These are phyloP conservation scores for Zopfia rhizophila DNA, from an alignment of 2,329 filamentous ascomycete species.

Conservation along the genomic window DNA sequence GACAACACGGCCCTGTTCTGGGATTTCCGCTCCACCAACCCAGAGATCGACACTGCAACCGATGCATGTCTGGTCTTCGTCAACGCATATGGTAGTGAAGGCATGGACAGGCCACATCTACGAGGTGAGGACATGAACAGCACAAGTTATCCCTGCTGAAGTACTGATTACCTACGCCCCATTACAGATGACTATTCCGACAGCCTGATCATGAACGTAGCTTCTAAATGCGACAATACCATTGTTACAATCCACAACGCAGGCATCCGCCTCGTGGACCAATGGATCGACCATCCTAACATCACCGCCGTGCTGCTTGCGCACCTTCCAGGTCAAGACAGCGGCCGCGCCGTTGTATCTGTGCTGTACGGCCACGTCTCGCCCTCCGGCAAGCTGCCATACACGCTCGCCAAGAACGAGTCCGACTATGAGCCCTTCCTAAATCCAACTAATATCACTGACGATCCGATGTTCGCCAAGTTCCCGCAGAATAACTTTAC, in stretches of 20 bases:
- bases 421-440: slow-evolving; percentile 25
- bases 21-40: slow-evolving; percentile 34
- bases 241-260: slow-evolving; percentile 54
- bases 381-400: slow-evolving; percentile 65
- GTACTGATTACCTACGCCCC: too few species aligned
- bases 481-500: too few species aligned
- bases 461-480: too few species aligned
- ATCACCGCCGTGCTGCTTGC: slow-evolving; percentile 85
- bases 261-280: slow-evolving; percentile 56
- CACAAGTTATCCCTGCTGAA: too few species aligned
- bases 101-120: slow-evolving; percentile 18
- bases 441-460: too few species aligned
- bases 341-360: slow-evolving; percentile 78
- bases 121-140: too few species aligned
- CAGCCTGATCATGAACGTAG: slow-evolving; percentile 51
- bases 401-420: slow-evolving; percentile 26
- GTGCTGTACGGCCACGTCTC: slow-evolving; percentile 64
- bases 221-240: slow-evolving; percentile 56
- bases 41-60: slow-evolving; percentile 19
- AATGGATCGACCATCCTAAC: slow-evolving; percentile 79
- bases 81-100: slow-evolving; percentile 27
- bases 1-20: slow-evolving; percentile 35
- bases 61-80: slow-evolving; percentile 33
- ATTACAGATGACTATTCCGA: slow-evolving; percentile 10
- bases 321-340: slow-evolving; percentile 82